phyloP scores from a whole-genome alignment of 2,329 filamentous ascomycete genomes.

The Penicillium sp. region DNA sequence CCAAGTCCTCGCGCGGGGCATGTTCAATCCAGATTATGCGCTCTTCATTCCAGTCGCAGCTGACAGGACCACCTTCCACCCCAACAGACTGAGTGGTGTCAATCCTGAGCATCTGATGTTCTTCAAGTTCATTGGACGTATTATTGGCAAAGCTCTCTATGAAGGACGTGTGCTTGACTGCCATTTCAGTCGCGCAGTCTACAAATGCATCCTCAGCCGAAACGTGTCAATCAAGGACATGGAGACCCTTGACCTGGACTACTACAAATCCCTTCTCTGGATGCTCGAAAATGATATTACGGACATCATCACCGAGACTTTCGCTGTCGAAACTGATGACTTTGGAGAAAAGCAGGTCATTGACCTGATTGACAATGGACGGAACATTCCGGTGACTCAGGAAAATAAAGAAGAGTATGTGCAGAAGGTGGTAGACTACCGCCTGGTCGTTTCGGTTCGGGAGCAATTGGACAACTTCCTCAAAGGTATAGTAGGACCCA shows the following conservation, averaged over 20 bases:
- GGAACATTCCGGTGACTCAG: slow-evolving; percentile 91
- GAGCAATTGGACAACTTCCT: slow-evolving; percentile 94
- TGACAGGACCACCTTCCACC: slow-evolving; percentile 97
- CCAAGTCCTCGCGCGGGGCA: slow-evolving; percentile 93
- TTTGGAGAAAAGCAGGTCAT: slow-evolving; percentile 89
- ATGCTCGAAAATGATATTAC: slow-evolving; percentile 99
- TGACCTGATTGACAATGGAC: slow-evolving; percentile 84
- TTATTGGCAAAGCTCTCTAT: slow-evolving; percentile 97
- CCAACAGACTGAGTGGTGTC: slow-evolving; percentile 90
- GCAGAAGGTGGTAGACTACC: slow-evolving; percentile 90
- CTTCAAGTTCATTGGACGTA: slow-evolving; percentile 98
- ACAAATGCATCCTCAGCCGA: slow-evolving; percentile 95
- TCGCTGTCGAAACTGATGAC: slow-evolving; percentile 90
- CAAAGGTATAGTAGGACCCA: slow-evolving; percentile 59
- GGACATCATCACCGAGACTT: slow-evolving; percentile 95
- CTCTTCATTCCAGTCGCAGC: slow-evolving; percentile 96
- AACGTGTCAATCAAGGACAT: slow-evolving; percentile 98
- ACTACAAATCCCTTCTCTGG: slow-evolving; percentile 98
- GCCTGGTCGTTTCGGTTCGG: slow-evolving; percentile 86
- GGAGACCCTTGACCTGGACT: slow-evolving; percentile 97
- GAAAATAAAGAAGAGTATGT: slow-evolving; percentile 99
- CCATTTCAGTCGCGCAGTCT: slow-evolving; percentile 98
- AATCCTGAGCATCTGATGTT: slow-evolving; percentile 96
- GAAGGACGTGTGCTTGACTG: slow-evolving; percentile 95
- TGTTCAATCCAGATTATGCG: slow-evolving; percentile 98